Conservation (phyloP, 129 eudicot species). For the Helichrysum umbraculigerum region DNA sequence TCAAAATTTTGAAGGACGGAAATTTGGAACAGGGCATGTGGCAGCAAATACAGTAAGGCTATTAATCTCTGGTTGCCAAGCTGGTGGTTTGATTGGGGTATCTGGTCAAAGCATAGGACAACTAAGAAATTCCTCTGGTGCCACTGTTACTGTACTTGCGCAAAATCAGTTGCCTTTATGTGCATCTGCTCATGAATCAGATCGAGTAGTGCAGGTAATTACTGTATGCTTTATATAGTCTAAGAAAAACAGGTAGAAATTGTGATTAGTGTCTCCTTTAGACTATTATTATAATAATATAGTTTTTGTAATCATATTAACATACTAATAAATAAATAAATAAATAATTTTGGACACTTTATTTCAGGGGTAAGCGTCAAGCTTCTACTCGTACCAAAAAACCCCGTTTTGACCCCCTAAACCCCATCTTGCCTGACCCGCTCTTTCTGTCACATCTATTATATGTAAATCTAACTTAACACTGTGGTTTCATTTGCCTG, state of each 20-base stretch:
- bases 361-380: neutral
- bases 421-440: neutral
- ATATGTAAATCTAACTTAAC: neutral
- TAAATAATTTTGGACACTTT: neutral
- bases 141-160: slow-evolving; percentile 78
- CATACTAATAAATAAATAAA: too few species aligned
- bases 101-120: slow-evolving; percentile 91
- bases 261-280: too few species aligned
- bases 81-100: slow-evolving; percentile 85
- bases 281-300: too few species aligned
- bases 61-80: slow-evolving; percentile 93
- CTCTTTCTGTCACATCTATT: neutral
- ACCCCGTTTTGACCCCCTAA: too few species aligned
- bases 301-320: neutral
- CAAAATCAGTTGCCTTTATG: slow-evolving; percentile 90
- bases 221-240: neutral
- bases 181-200: slow-evolving; percentile 97
- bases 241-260: too few species aligned
- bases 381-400: too few species aligned
- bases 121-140: slow-evolving; percentile 83
- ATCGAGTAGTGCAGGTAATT: slow-evolving; percentile 91
- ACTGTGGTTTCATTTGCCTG: slow-evolving; percentile 4
- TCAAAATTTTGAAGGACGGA: slow-evolving; percentile 43
- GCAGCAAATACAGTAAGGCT: slow-evolving; percentile 83
- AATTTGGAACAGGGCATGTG: slow-evolving; percentile 73